phyloP scores from a whole-genome alignment of 257 asterid genomes.

The Scutellaria baicalensis region DNA sequence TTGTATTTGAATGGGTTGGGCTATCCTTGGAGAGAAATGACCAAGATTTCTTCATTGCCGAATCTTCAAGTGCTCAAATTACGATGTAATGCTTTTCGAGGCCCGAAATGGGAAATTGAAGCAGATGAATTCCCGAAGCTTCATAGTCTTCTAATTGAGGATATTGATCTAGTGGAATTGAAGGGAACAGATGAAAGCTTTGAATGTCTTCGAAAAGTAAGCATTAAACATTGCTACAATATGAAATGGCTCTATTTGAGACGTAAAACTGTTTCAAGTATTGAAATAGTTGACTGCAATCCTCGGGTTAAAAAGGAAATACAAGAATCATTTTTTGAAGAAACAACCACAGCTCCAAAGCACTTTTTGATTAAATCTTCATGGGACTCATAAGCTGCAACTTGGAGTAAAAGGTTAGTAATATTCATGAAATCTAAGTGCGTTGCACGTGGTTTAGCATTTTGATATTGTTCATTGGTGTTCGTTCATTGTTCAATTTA shows the following conservation, averaged over 20 bases:
- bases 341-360: background rate
- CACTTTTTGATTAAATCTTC: background rate
- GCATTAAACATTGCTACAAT: too few relatives aligned
- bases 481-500: too few relatives aligned
- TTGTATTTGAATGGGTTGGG: background rate
- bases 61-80: too few relatives aligned
- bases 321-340: background rate
- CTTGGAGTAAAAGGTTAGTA: background rate
- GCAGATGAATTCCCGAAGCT: background rate
- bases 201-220: background rate
- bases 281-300: background rate
- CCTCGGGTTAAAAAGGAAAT: background rate
- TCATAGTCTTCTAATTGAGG: background rate
- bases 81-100: background rate
- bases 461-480: too few relatives aligned
- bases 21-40: background rate
- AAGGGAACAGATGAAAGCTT: background rate
- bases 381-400: background rate
- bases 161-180: background rate
- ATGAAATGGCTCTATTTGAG: too few relatives aligned
- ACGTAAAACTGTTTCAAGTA: too few relatives aligned
- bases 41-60: background rate
- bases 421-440: too few relatives aligned
- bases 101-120: background rate
- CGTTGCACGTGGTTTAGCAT: too few relatives aligned